phyloP scores from a whole-genome alignment of 2,329 filamentous ascomycete genomes.

The Tolypocladium album region DNA sequence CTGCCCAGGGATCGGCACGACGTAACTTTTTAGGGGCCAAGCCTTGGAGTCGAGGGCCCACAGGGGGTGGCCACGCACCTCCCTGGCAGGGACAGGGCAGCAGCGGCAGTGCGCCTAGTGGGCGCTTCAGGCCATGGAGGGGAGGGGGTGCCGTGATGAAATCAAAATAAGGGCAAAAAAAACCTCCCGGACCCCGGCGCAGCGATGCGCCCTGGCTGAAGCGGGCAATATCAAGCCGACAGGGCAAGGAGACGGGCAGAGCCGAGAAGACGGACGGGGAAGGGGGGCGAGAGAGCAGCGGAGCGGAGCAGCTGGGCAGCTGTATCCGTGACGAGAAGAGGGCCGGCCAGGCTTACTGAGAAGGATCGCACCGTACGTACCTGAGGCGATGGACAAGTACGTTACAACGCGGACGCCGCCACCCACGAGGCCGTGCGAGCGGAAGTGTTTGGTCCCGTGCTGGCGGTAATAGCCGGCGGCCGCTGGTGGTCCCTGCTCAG shows the following conservation, averaged over 20 bases:
- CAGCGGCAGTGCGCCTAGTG: neutral
- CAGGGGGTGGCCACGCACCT: constrained; percentile 1
- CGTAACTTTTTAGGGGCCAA: constrained; percentile 11
- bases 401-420: neutral
- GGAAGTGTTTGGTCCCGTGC: neutral
- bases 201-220: constrained; percentile 6
- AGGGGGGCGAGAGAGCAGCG: neutral
- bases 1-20: constrained; percentile 4
- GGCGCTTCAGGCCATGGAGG: neutral
- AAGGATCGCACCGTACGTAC: neutral
- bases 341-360: neutral
- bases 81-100: neutral
- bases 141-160: constrained; percentile 5
- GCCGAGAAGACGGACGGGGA: neutral
- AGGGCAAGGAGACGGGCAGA: neutral
- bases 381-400: neutral
- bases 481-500: neutral
- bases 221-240: constrained; percentile 1
- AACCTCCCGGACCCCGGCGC: constrained; percentile 7
- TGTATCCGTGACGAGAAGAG: neutral
- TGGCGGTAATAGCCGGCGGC: neutral
- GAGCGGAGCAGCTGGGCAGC: neutral
- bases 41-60: constrained; percentile 5
- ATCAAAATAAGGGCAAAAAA: constrained; percentile 1
- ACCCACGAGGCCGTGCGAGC: neutral